Evolutionary conservation across 129 eudicot species (phyloP).

Genomic region (Apium graveolens): DNA sequence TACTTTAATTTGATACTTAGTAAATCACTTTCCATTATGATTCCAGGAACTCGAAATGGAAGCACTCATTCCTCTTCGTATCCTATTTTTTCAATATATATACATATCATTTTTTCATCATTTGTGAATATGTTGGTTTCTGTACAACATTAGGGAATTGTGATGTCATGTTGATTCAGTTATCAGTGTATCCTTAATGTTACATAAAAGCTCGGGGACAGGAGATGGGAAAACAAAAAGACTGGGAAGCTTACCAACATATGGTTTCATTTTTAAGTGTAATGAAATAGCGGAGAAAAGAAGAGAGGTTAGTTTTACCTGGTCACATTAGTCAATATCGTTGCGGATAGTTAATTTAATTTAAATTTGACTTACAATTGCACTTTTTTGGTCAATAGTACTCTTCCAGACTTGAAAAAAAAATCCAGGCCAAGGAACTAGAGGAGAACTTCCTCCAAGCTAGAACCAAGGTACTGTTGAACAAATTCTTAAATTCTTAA

Average conservation of each 20-base stretch:
- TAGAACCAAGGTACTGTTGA: constrained; percentile 48
- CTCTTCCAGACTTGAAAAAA: constrained; percentile 88
- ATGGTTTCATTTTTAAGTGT: constrained; percentile 71
- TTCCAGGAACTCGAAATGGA: constrained; percentile 46
- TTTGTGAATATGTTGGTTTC: not conserved
- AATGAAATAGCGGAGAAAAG: constrained; percentile 87
- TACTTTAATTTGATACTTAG: not conserved
- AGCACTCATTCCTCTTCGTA: constrained; percentile 52
- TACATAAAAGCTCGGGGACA: not conserved
- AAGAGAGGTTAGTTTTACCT: constrained; percentile 53
- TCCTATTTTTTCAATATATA: constrained; percentile 28
- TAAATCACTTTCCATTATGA: not conserved
- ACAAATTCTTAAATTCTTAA: not conserved
- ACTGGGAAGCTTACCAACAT: constrained; percentile 58
- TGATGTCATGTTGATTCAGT: not conserved
- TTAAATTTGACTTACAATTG: not conserved
- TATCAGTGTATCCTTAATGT: not conserved
- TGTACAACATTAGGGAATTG: not conserved
- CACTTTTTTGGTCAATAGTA: constrained; percentile 34
- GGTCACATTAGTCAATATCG: not conserved
- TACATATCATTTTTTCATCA: not conserved
- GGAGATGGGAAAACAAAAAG: constrained; percentile 48
- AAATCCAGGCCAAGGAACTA: constrained; percentile 81
- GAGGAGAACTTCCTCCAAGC: constrained; percentile 78
- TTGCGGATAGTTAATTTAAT: not conserved